Conservation (phyloP, 305 asterid species). For the Solanum hybrid region DNA sequence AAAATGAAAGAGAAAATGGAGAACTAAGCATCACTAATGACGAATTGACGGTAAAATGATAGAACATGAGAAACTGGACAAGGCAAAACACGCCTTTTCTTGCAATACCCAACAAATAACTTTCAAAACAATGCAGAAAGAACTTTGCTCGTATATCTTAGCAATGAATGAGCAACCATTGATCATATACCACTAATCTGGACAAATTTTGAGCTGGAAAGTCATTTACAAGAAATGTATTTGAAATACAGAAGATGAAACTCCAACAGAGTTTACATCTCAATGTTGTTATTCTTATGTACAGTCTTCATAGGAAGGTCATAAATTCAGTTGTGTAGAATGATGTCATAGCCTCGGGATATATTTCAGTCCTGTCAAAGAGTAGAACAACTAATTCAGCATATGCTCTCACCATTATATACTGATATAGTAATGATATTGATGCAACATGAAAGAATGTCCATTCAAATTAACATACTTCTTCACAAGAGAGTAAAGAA, state of each 20-base stretch:
- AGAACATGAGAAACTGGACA: neutral
- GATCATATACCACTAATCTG: neutral
- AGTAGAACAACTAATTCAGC: neutral
- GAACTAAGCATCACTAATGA: neutral
- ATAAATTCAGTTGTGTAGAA: neutral
- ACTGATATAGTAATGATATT: neutral
- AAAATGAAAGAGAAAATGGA: neutral
- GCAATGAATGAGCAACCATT: neutral
- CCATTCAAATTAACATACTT: neutral
- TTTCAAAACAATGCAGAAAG: neutral
- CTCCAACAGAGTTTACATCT: neutral
- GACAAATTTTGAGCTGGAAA: neutral
- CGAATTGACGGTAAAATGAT: neutral
- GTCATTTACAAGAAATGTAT: neutral
- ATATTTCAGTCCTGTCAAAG: neutral
- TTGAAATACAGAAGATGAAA: neutral
- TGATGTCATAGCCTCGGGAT: neutral
- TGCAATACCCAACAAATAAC: neutral
- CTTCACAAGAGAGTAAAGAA: neutral
- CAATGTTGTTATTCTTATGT: neutral
- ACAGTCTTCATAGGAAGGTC: neutral
- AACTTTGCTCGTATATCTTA: neutral
- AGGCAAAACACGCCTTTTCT: neutral
- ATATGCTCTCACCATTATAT: neutral
- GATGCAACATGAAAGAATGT: neutral